Conservation (phyloP, 2,329 filamentous ascomycete species). For the Sphaerulina populicola region DNA sequence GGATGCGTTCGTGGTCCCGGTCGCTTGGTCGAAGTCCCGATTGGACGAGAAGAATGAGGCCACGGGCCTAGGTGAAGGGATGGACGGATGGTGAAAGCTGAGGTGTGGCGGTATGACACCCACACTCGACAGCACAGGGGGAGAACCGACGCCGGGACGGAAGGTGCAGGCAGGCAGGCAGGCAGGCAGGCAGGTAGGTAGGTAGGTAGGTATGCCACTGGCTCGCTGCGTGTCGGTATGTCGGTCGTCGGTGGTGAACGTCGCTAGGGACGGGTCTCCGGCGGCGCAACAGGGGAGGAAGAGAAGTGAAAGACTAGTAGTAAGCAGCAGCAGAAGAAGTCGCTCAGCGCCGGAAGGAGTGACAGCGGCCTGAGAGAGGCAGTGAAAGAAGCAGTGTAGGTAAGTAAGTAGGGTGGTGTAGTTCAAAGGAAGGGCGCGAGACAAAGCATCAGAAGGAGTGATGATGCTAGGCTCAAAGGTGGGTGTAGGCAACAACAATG, state of each 20-base stretch:
- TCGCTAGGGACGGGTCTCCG: slow-evolving; percentile 1
- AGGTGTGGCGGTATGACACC: slow-evolving; percentile 9
- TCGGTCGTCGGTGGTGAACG: slow-evolving; percentile 1
- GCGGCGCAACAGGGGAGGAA: background rate
- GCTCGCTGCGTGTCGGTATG: background rate
- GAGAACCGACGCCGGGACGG: slow-evolving; percentile 4
- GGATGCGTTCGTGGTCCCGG: slow-evolving; percentile 16
- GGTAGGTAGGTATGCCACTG: background rate
- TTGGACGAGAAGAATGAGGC: slow-evolving; percentile 3
- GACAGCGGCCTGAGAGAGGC: slow-evolving; percentile 12
- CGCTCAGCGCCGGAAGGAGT: slow-evolving; percentile 29
- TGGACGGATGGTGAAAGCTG: slow-evolving; percentile 3
- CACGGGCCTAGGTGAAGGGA: slow-evolving; percentile 19
- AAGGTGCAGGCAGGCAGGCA: background rate
- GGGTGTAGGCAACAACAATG: slow-evolving; percentile 2
- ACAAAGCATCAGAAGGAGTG: slow-evolving; percentile 29
- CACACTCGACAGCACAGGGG: slow-evolving; percentile 1
- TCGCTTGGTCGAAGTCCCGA: background rate
- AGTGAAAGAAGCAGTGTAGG: slow-evolving; percentile 21
- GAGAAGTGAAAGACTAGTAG: slow-evolving; percentile 19
- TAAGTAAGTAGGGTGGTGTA: too few relatives aligned
- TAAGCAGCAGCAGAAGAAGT: slow-evolving; percentile 16
- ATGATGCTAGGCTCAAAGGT: slow-evolving; percentile 20
- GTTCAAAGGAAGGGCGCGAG: slow-evolving; percentile 22
- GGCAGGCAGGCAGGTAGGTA: too few relatives aligned